Evolutionary conservation across 108 stramenopile species (phyloP).

Genomic region (Cylindrotheca fusiformis): DNA sequence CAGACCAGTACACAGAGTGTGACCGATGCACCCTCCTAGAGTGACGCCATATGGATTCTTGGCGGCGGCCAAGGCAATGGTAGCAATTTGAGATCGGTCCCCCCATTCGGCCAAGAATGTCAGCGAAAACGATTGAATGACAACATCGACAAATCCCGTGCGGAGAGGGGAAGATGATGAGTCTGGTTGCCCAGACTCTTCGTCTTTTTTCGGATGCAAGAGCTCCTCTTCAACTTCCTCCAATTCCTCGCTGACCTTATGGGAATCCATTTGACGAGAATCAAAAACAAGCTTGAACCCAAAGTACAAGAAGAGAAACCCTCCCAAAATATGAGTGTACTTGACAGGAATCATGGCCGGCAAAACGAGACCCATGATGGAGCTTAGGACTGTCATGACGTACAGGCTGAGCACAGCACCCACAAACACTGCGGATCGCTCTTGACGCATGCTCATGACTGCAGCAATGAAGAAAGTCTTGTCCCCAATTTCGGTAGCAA

Average conservation of each 20-base stretch:
- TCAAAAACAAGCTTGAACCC: conserved; percentile 92
- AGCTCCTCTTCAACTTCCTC: conserved; percentile 98
- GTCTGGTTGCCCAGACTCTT: conserved; percentile 25
- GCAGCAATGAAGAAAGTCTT: conserved; percentile 99
- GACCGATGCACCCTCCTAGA: conserved; percentile 94
- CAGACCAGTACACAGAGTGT: conserved; percentile 95
- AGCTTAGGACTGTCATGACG: conserved; percentile 93
- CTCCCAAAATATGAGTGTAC: conserved; percentile 95
- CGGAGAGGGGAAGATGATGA: conserved; percentile 6
- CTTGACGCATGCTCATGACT: conserved; percentile 92
- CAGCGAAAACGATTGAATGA: conserved; percentile 88
- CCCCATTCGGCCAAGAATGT: conserved; percentile 99
- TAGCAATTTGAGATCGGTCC: conserved; percentile 99
- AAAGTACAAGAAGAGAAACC: conserved; percentile 96
- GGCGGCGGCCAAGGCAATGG: conserved; percentile 95
- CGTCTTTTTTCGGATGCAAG: conserved; percentile 55
- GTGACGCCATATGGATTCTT: conserved; percentile 97
- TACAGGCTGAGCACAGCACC: conserved; percentile 91
- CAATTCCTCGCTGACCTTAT: conserved; percentile 93
- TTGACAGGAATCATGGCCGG: conserved; percentile 81
- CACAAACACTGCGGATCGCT: conserved; percentile 86
- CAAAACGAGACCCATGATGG: conserved; percentile 92
- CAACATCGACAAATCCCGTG: conserved; percentile 45
- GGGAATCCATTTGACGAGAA: conserved; percentile 69
- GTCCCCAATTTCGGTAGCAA: conserved; percentile 99